phyloP scores from a whole-genome alignment of 176 grass and related monocot species.

The Carex kokanica region DNA sequence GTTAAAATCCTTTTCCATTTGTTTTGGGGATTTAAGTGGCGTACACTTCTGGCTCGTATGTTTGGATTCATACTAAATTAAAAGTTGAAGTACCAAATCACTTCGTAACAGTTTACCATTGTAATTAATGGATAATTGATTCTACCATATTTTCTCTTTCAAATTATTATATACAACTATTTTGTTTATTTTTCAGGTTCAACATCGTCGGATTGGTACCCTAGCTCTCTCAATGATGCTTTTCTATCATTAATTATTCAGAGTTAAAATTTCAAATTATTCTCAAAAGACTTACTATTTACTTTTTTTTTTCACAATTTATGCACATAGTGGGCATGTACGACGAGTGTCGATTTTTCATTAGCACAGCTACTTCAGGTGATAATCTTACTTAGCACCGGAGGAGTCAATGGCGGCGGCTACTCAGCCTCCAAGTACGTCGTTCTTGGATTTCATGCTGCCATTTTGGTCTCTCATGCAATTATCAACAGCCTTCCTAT shows the following conservation, averaged over 20 bases:
- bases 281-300: background rate
- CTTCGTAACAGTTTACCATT: background rate
- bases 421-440: constrained; percentile 42
- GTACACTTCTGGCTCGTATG: too few relatives aligned
- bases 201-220: constrained; percentile 53
- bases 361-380: constrained; percentile 45
- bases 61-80: too few relatives aligned
- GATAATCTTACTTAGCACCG: constrained; percentile 43
- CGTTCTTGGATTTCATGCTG: constrained; percentile 34
- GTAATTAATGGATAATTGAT: background rate
- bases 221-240: background rate
- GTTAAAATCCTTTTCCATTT: too few relatives aligned
- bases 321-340: constrained; percentile 32
- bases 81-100: background rate
- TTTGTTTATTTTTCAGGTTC: constrained; percentile 39
- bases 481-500: constrained; percentile 47
- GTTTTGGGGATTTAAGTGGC: too few relatives aligned
- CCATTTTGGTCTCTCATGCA: constrained; percentile 32
- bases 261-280: background rate
- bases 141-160: background rate
- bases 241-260: constrained; percentile 4
- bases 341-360: constrained; percentile 40
- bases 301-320: background rate
- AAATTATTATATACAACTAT: background rate
- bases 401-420: constrained; percentile 37